Percentiles rank a stretch among this genome's conserved stretches.
phyloP scores from a whole-genome alignment of 495 filamentous ascomycete genomes.

The Neurospora sp. region DNA sequence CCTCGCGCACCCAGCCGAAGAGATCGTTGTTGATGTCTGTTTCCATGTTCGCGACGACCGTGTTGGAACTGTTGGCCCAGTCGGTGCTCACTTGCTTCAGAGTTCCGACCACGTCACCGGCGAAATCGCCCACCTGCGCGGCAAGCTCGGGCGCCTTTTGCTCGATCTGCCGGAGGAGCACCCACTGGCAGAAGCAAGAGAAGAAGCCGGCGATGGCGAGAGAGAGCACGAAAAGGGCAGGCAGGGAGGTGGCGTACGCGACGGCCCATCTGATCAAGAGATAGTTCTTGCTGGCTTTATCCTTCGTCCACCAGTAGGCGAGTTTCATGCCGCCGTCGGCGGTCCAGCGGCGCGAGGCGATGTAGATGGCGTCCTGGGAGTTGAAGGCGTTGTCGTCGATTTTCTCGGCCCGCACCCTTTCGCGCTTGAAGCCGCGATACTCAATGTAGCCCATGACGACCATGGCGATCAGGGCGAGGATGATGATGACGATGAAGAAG shows the following conservation, averaged over 20 bases:
- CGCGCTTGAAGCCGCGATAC: slow-evolving; percentile 63
- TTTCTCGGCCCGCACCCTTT: slow-evolving; percentile 57
- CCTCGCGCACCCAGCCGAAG: slow-evolving; percentile 80
- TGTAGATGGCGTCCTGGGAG: slow-evolving; percentile 81
- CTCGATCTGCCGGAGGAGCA: slow-evolving; percentile 63
- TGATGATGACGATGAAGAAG: slow-evolving; percentile 60
- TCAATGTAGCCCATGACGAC: slow-evolving; percentile 72
- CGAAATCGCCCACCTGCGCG: slow-evolving; percentile 68
- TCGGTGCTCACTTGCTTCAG: slow-evolving; percentile 62
- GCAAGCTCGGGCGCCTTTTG: slow-evolving; percentile 68
- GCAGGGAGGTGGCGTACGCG: slow-evolving; percentile 74
- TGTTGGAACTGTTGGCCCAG: slow-evolving; percentile 74
- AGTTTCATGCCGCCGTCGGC: slow-evolving; percentile 60
- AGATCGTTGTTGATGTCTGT: slow-evolving; percentile 70
- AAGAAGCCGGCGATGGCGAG: slow-evolving; percentile 79
- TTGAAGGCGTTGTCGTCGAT: slow-evolving; percentile 57
- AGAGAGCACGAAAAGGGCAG: slow-evolving; percentile 79
- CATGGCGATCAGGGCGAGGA: slow-evolving; percentile 61
- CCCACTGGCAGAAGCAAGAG: slow-evolving; percentile 74
- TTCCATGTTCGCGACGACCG: slow-evolving; percentile 56
- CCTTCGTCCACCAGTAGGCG: slow-evolving; percentile 46
- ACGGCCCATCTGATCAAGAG: slow-evolving; percentile 73
- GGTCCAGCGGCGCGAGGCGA: slow-evolving; percentile 70
- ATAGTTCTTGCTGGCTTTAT: slow-evolving; percentile 43
- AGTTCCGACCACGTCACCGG: slow-evolving; percentile 62